Conservation (phyloP, 2,329 filamentous ascomycete species). For the Exophiala bonariae region DNA sequence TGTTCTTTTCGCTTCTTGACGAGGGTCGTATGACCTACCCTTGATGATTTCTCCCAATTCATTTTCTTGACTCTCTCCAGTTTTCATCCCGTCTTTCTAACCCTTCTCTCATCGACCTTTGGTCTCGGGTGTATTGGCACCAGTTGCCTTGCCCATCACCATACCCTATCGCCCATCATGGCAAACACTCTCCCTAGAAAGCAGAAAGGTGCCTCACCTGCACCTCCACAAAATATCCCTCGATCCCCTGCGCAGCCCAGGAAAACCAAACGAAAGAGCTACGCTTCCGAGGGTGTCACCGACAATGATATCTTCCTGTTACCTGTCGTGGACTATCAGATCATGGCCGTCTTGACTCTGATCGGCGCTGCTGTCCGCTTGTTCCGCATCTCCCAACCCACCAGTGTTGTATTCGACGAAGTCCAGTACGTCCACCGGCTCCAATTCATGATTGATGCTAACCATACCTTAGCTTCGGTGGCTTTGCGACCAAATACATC, state of each 20-base stretch:
- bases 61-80: constrained; percentile 35
- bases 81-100: no score
- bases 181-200: not conserved
- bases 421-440: constrained; percentile 73
- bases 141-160: no score
- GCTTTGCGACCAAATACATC: constrained; percentile 98
- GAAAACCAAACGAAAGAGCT: constrained; percentile 37
- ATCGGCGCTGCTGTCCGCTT: constrained; percentile 78
- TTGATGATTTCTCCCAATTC: constrained; percentile 33
- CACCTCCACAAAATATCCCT: constrained; percentile 1
- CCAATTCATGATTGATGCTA: constrained; percentile 1
- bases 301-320: constrained; percentile 93
- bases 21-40: constrained; percentile 31
- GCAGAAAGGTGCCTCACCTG: constrained; percentile 1
- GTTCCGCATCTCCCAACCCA: constrained; percentile 94
- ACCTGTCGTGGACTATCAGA: constrained; percentile 77
- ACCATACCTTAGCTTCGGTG: constrained; percentile 71
- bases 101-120: no score
- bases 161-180: not conserved
- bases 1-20: constrained; percentile 14
- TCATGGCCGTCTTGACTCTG: constrained; percentile 70
- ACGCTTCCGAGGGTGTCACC: constrained; percentile 57
- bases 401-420: constrained; percentile 97
- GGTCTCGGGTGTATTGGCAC: no score
- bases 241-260: constrained; percentile 4